Conservation (phyloP, 495 filamentous ascomycete genomes). For the Aspergillus bridgeri region DNA sequence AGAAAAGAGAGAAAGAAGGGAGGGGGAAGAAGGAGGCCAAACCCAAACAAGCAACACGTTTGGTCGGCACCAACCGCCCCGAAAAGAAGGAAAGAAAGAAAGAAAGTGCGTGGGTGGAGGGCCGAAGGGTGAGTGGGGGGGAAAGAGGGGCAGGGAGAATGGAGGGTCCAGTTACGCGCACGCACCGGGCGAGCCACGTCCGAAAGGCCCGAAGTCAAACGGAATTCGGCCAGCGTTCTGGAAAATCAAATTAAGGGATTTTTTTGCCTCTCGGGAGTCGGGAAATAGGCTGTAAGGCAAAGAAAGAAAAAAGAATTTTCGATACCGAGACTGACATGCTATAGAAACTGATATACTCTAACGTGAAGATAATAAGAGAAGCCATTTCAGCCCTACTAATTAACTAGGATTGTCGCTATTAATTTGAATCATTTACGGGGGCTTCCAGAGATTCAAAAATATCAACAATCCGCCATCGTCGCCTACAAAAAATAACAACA, state of each 20-base stretch:
- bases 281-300: too few species aligned
- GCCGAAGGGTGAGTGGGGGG: background rate
- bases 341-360: too few species aligned
- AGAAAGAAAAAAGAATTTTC: background rate
- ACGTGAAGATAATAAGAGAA: background rate
- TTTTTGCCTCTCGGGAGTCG: too few species aligned
- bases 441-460: background rate
- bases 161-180: background rate
- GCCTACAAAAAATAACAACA: background rate
- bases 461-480: too few species aligned
- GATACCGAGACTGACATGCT: too few species aligned
- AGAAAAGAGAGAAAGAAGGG: background rate
- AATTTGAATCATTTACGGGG: background rate
- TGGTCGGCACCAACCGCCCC: background rate
- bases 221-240: too few species aligned
- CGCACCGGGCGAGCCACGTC: background rate
- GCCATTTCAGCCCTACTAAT: background rate
- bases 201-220: background rate
- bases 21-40: background rate
- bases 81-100: background rate
- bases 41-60: background rate
- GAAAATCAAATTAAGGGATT: too few species aligned
- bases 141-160: too few species aligned
- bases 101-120: background rate
- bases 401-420: background rate